Evolutionary conservation across 345 rosid species (phyloP).

Genomic region (Dipteronia sinensis): DNA sequence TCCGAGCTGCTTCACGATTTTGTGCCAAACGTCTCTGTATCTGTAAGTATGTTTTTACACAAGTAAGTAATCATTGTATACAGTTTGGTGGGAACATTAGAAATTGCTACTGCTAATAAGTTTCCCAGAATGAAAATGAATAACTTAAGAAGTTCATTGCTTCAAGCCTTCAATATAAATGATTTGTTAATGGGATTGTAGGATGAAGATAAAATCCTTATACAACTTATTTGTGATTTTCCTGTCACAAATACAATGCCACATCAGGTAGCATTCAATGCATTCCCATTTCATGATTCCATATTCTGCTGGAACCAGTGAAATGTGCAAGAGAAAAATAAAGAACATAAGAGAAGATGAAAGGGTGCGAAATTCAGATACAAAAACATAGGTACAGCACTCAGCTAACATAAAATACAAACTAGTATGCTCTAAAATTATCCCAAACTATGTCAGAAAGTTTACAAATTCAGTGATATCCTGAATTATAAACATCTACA

Average conservation of each 20-base stretch:
- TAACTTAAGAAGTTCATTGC: not conserved
- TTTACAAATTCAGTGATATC: not conserved
- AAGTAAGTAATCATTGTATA: not conserved
- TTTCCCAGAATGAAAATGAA: not conserved
- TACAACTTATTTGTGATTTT: not conserved
- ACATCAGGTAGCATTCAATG: not conserved
- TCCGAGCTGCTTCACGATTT: conserved; percentile 94
- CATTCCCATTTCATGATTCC: not conserved
- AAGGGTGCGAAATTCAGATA: not conserved
- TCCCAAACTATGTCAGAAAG: not conserved
- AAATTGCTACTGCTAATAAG: not conserved
- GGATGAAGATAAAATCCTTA: not conserved
- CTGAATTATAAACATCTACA: not conserved
- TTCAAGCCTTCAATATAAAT: not conserved
- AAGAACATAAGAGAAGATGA: not conserved
- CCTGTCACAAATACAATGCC: not conserved
- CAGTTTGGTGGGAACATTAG: not conserved
- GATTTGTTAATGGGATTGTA: not conserved
- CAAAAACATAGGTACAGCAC: too few relatives aligned
- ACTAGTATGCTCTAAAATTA: not conserved
- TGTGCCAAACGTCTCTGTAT: conserved; percentile 76
- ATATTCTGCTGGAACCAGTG: not conserved
- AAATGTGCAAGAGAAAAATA: not conserved
- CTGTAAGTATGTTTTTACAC: conserved; percentile 34
- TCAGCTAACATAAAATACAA: not conserved